Conservation (phyloP, 164 flowering plant genomes). For the Magnolia changhungtana region DNA sequence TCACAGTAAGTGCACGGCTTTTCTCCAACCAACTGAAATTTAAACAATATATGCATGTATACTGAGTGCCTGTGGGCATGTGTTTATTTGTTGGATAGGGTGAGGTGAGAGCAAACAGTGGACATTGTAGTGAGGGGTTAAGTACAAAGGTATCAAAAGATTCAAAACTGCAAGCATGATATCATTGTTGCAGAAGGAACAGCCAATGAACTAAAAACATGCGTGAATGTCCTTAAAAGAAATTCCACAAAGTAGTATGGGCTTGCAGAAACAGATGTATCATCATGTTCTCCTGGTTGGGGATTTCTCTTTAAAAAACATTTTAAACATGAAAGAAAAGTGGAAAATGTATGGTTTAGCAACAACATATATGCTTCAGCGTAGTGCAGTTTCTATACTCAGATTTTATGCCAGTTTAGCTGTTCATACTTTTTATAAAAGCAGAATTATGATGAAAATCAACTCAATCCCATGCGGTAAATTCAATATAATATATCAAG, state of each 20-base stretch:
- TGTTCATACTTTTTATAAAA: not conserved
- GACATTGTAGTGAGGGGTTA: not conserved
- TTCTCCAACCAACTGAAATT: too few species aligned
- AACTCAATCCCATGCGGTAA: too few species aligned
- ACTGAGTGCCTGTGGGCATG: too few species aligned
- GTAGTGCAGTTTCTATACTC: too few species aligned
- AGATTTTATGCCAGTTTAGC: not conserved
- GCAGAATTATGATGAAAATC: too few species aligned
- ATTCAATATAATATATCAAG: too few species aligned
- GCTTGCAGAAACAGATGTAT: not conserved
- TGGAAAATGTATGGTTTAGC: not conserved
- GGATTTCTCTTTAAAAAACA: not conserved
- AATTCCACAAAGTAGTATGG: not conserved
- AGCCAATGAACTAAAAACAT: not conserved
- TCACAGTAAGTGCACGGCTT: too few species aligned
- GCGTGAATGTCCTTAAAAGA: not conserved
- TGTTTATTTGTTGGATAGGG: not conserved
- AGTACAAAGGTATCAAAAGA: not conserved
- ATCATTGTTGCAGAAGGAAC: not conserved
- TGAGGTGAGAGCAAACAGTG: not conserved
- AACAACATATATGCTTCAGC: too few species aligned
- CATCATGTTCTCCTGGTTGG: not conserved
- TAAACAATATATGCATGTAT: too few species aligned
- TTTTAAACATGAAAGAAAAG: not conserved
- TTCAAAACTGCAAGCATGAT: not conserved